Conservation (phyloP, 495 filamentous ascomycete genomes). For the Rhizodiscina lignyota region DNA sequence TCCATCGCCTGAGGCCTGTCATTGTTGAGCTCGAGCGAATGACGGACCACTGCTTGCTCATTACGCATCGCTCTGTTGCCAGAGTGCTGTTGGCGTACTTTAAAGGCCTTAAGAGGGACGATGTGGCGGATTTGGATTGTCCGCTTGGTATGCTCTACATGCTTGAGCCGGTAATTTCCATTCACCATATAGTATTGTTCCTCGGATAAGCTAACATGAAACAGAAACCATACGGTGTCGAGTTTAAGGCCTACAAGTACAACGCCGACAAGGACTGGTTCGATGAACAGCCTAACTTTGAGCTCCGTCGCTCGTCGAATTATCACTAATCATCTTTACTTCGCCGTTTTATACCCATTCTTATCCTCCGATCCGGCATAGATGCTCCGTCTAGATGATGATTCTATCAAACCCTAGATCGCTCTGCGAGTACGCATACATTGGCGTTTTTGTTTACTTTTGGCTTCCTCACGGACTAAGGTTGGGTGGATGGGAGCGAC, state of each 20-base stretch:
- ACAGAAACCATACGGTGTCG: slow-evolving; percentile 83
- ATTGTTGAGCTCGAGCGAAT: slow-evolving; percentile 95
- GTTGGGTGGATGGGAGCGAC: no score
- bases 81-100: slow-evolving; percentile 93
- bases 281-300: slow-evolving; percentile 60
- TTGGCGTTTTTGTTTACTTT: no score
- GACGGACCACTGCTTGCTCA: slow-evolving; percentile 83
- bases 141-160: slow-evolving; percentile 84
- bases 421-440: no score
- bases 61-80: slow-evolving; percentile 78
- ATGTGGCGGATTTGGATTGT: slow-evolving; percentile 84
- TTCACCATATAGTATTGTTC: not conserved
- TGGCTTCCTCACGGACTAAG: no score
- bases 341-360: no score
- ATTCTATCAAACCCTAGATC: no score
- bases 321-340: no score
- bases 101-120: slow-evolving; percentile 70
- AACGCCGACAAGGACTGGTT: slow-evolving; percentile 64
- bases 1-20: slow-evolving; percentile 86
- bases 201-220: no score
- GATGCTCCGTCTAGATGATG: no score
- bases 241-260: slow-evolving; percentile 87
- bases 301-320: no score
- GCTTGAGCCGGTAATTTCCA: slow-evolving; percentile 49
- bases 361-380: no score